Evolutionary conservation across 2,329 filamentous ascomycete species (phyloP).

Genomic region (Epichloe baconii): DNA sequence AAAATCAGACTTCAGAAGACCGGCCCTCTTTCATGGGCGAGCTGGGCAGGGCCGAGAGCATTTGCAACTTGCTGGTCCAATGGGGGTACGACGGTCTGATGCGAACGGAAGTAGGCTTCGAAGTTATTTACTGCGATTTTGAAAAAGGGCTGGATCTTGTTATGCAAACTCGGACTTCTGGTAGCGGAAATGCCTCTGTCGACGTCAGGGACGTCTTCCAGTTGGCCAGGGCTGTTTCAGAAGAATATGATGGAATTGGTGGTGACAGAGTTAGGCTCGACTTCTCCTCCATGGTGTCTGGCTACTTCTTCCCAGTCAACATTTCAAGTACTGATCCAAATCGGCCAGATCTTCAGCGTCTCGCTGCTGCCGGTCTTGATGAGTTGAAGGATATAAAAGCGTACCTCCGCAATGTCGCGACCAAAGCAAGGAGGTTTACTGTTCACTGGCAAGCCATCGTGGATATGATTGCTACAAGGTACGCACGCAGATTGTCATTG

Average conservation of each 20-base stretch:
- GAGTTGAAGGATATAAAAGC: constrained; percentile 24
- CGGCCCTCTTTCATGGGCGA: constrained; percentile 27
- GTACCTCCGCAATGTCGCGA: constrained; percentile 31
- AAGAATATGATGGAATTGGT: constrained; percentile 34
- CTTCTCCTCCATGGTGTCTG: constrained; percentile 38
- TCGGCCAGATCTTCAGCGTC: constrained; percentile 21
- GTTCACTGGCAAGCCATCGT: constrained; percentile 53
- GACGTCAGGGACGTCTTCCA: constrained; percentile 21
- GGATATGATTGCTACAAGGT: constrained; percentile 53
- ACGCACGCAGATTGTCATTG: constrained; percentile 37
- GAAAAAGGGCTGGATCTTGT: constrained; percentile 25
- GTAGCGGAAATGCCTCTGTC: too few relatives aligned
- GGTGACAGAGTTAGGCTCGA: constrained; percentile 29
- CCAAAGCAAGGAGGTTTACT: constrained; percentile 15
- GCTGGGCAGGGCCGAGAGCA: constrained; percentile 32
- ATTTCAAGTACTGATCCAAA: constrained; percentile 27
- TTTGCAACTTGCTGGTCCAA: constrained; percentile 40
- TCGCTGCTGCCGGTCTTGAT: constrained; percentile 14
- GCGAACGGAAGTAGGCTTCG: constrained; percentile 57
- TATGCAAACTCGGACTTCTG: constrained; percentile 8
- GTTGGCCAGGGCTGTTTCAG: constrained; percentile 27
- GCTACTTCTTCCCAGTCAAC: constrained; percentile 37
- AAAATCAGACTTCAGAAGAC: constrained; percentile 14
- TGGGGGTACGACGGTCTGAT: constrained; percentile 54
- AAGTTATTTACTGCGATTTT: constrained; percentile 57